These are phyloP conservation scores for Penicillium malachiteum DNA, from an alignment of 495 filamentous ascomycete species.

Conservation along the genomic window DNA sequence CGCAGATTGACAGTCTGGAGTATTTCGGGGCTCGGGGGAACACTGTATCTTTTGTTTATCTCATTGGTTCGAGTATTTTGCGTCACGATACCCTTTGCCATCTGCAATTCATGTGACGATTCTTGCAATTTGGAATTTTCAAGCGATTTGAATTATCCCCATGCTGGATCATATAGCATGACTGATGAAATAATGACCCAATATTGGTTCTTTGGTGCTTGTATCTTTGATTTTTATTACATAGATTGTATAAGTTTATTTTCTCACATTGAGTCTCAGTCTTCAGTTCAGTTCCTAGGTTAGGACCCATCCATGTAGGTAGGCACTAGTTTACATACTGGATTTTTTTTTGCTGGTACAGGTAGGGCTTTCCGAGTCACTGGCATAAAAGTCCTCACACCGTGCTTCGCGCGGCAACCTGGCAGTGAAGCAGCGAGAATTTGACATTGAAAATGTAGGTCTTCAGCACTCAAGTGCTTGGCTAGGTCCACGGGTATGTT, in stretches of 20 bases:
- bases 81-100: neutral
- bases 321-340: no score
- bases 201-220: neutral
- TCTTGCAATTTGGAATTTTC: neutral
- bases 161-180: neutral
- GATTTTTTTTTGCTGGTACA: no score
- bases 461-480: no score
- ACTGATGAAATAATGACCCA: constrained; percentile 1
- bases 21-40: neutral
- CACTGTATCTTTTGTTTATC: neutral
- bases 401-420: no score
- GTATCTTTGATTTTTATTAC: neutral
- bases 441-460: no score
- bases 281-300: no score
- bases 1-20: neutral
- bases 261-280: neutral
- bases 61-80: neutral
- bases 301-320: no score
- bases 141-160: neutral
- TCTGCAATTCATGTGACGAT: neutral
- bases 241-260: neutral
- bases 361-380: no score
- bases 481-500: no score
- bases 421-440: no score
- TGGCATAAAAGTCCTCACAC: no score